Percentiles rank a stretch among this genome's conserved stretches.
These are phyloP conservation scores for Penicillium bialowiezense DNA, from an alignment of 495 filamentous ascomycete genomes.

Conservation along the genomic window DNA sequence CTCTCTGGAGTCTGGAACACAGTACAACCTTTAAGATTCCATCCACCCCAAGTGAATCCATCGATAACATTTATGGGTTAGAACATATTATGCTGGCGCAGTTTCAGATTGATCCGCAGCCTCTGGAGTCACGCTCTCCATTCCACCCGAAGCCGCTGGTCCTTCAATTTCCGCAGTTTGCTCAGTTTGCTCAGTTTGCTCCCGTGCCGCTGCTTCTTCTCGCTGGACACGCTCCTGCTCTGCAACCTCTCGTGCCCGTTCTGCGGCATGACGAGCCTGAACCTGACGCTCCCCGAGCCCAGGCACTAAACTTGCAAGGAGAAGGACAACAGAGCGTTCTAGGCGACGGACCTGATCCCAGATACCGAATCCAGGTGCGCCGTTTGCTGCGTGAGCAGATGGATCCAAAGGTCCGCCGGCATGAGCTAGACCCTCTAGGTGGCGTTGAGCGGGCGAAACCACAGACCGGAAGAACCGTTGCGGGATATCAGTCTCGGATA, in stretches of 20 bases:
- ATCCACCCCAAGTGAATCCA: too few species aligned
- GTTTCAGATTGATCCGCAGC: too few species aligned
- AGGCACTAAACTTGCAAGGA: constrained; percentile 80
- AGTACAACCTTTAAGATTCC: too few species aligned
- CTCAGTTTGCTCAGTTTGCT: constrained; percentile 4
- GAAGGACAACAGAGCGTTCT: constrained; percentile 76
- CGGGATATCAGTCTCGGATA: constrained; percentile 64
- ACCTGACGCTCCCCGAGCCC: constrained; percentile 85
- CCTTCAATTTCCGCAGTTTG: constrained; percentile 1
- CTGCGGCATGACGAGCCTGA: constrained; percentile 61
- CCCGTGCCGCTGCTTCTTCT: constrained; percentile 13
- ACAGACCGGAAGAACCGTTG: constrained; percentile 54
- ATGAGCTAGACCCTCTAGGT: constrained; percentile 71
- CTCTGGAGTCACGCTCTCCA: too few species aligned
- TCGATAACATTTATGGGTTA: too few species aligned
- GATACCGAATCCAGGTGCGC: constrained; percentile 1
- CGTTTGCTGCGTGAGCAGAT: constrained; percentile 16
- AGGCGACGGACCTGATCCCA: constrained; percentile 55
- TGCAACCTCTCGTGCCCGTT: constrained; percentile 24
- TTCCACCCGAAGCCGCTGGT: too few species aligned
- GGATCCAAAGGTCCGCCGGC: constrained; percentile 32
- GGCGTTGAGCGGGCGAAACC: constrained; percentile 62
- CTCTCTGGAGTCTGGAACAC: too few species aligned
- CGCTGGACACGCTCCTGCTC: constrained; percentile 48
- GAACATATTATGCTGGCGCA: too few species aligned